Base-by-base conservation (phyloP, 2,329 filamentous ascomycete species). In the Biscogniauxia sp. region DNA sequence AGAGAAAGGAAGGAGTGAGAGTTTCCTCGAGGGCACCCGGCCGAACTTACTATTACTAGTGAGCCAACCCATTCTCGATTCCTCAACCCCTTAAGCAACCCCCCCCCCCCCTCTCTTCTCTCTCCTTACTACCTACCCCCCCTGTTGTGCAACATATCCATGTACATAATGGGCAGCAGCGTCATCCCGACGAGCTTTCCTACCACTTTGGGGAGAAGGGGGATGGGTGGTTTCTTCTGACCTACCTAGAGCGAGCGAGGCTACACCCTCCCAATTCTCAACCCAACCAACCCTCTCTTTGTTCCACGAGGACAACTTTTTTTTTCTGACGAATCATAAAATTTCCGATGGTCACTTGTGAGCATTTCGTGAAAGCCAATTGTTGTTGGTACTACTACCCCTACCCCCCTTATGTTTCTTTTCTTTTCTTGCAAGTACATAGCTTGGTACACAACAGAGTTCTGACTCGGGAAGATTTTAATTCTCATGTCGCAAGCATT, bases 261-360 rank as follows among this genome's bases (percentile, higher is more conserved):
- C 28, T 32, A n/a, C n/a, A n/a, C n/a, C n/a, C 28, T 7, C 6
- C 28, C 28, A 32, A 32, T 7, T 32, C 28, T 23, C 23, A 23
- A 32, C n/a, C n/a, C n/a, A 32, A 3, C 11, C 13, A 45, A n/a
- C 37, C 37, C 37, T 17, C n/a, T 45, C 37, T 45, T 45, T n/a
- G 37, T 45, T 6, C 37, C 37, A 45, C 37, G 37, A 45, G 37
- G 11, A 7, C 28, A 32, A 32, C 28, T 32, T 11, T 23, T 23
- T 23, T n/a, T n/a, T 15, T 45, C 17, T 45, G 37, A n/a, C 37
- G 37, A 45, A 45, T 45, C 37, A 45, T 45, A 45, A 65, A 66
- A 55, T 66, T 59, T 62, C 64, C 64, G 64, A 65, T 61, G 23
- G 15, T 28, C 54, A 52, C 15, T 56, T 25, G 32, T 54, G 49